Conservation (phyloP, 2,329 filamentous ascomycete genomes). For the Aspergillus tubingensis region DNA sequence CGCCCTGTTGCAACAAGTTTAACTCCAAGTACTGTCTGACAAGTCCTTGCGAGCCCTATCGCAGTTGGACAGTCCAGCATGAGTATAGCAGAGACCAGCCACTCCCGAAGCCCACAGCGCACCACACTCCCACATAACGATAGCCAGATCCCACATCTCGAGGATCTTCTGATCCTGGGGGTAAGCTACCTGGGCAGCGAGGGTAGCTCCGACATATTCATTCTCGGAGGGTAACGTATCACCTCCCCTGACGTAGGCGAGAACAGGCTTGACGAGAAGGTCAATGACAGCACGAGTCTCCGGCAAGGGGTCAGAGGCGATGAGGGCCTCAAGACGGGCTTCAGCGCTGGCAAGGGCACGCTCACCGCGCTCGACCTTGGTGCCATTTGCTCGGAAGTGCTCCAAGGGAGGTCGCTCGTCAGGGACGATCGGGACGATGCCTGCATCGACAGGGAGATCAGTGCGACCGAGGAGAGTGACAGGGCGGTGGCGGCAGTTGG, state of each 20-base stretch:
- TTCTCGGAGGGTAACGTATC: background rate
- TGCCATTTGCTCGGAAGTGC: background rate
- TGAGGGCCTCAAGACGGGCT: background rate
- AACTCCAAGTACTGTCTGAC: background rate
- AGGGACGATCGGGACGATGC: background rate
- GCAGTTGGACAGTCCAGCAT: background rate
- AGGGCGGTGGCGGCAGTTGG: conserved; percentile 1
- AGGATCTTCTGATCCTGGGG: background rate
- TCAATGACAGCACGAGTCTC: background rate
- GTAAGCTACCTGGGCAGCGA: background rate
- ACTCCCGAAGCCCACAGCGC: background rate
- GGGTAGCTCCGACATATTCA: background rate
- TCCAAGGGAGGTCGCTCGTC: background rate
- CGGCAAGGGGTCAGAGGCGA: background rate
- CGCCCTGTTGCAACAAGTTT: no score
- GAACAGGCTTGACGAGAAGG: background rate
- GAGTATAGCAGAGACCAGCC: background rate
- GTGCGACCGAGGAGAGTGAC: conserved; percentile 3
- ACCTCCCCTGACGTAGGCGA: background rate
- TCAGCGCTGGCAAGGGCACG: background rate
- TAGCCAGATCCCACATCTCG: background rate
- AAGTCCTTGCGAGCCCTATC: background rate
- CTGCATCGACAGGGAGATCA: background rate
- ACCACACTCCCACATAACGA: background rate
- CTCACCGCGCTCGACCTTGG: background rate